Base-by-base conservation (phyloP, 352 stramenopile genomes). In the Globisporangium radiosum region DNA sequence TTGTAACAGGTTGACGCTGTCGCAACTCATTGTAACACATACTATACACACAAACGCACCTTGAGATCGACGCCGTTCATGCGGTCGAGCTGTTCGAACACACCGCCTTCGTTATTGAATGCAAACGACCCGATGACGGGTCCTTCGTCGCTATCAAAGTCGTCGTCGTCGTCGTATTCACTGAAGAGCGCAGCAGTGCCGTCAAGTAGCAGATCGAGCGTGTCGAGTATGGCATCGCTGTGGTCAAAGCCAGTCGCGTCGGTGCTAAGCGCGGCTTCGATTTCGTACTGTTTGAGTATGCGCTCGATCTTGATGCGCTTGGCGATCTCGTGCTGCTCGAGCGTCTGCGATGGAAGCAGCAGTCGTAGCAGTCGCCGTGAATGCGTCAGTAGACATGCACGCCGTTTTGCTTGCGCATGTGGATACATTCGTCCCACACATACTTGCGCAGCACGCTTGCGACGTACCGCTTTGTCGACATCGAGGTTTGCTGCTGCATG, bases 61-160 rank as follows among this genome's bases (percentile, higher is more conserved):
- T 90, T 87, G 13, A 92, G 62, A 48, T 87, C 77, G 42, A 81
- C 76, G 42, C 79, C 81, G 54, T 89, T 68, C 79, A 92, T 88
- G 36, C 62, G 74, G 62, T 88, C 74, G 11, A 92, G 66, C 47
- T 77, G 52, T 54, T 90, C 79, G 56, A 87, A 88, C 47, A 73
- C 75, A 25, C 75, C 76, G 13, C 69, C 72, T 48, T 78, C 66
- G 50, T 72, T 87, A 15, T 69, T 85, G 38, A 88, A 88, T 36
- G 70, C 75, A 65, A 88, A 86, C 33, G 73, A 69, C 0, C 72
- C 77, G 14, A 78, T 65, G 47, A 87, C 69, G 6, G 70, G 67
- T 50, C 67, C 87, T 33, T 73, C 68, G 3, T 79, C 43, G 10
- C 43, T 57, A 1, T 84, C 69, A 5, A 68, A 58, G 1, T 70